These are phyloP conservation scores for Lipomyces sp. DNA, from an alignment of 805 yeast species.

Conservation along the genomic window DNA sequence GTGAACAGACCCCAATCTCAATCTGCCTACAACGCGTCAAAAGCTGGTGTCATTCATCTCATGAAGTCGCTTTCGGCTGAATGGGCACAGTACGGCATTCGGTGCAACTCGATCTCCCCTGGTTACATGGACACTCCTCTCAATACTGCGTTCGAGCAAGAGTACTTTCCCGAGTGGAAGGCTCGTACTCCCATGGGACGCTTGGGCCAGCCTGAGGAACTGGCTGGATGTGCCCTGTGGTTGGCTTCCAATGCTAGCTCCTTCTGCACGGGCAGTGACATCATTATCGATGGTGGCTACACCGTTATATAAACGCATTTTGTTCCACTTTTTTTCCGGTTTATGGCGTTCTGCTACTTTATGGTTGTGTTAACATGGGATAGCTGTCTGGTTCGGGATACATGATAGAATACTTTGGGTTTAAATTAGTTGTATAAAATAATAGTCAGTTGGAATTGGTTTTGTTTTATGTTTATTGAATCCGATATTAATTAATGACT, in stretches of 20 bases:
- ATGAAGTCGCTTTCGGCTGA: slow-evolving; percentile 71
- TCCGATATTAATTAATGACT: too few relatives aligned
- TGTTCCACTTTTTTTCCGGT: not conserved
- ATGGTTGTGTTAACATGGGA: too few relatives aligned
- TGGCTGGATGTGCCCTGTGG: slow-evolving; percentile 68
- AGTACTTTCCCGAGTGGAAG: slow-evolving; percentile 62
- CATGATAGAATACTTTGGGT: slow-evolving; percentile 2
- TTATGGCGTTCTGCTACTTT: not conserved
- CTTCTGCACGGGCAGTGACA: slow-evolving; percentile 69
- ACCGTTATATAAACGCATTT: slow-evolving; percentile 39
- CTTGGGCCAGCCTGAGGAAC: slow-evolving; percentile 70
- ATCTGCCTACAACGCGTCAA: slow-evolving; percentile 71
- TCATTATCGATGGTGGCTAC: slow-evolving; percentile 68
- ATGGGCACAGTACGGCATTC: slow-evolving; percentile 70
- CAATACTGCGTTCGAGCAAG: slow-evolving; percentile 59
- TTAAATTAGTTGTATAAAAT: not conserved
- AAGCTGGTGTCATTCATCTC: slow-evolving; percentile 72
- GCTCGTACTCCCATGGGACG: slow-evolving; percentile 68
- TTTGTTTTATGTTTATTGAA: not conserved
- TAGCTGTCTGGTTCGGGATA: not conserved
- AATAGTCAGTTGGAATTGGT: not conserved
- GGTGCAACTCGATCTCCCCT: slow-evolving; percentile 70
- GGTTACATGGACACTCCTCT: slow-evolving; percentile 74
- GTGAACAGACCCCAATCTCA: slow-evolving; percentile 78
- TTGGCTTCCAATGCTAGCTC: slow-evolving; percentile 60